Base-by-base conservation (phyloP, 2,329 filamentous ascomycete species). In the Biscogniauxia sp. region DNA sequence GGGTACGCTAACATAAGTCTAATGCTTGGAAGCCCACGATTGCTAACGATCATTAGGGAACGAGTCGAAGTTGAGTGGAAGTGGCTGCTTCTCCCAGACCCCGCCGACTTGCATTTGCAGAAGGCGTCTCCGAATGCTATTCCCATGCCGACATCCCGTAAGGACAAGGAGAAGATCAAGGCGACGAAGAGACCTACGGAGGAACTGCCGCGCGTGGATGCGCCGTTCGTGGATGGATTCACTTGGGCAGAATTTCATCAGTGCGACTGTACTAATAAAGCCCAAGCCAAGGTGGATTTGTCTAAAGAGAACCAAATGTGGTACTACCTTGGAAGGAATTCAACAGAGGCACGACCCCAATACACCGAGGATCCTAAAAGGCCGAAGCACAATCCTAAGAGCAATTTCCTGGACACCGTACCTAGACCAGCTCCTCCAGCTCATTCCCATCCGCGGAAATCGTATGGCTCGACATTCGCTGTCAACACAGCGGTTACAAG, bases 261-360 rank as follows among this genome's bases (percentile, higher is more conserved):
- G 65, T 77, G 83, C 54, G 82, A 84, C 67, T 78, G 82, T 56
- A 72, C 71, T 63, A 90, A 89, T 68, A 80, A 80, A 64, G 80
- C 79, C 57, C 87, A 91, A 73, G 82, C 81, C 71, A 90, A 88
- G 75, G 79, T 96, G 60, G 87, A 96, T 70, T 75, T 97, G 8
- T 77, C 77, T 62, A 91, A 90, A 72, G 82, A 88, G 17, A 85
- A 94, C 63, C 88, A 91, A 72, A 75, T 97, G 19, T 98, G 93
- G 92, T 85, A 92, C 77, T 98, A 97, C 74, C 82, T 99, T 62
- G 92, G 92, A 32, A 87, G 87, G 73, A 85, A 84, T 20, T 98
- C 94, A 20, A 97, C 94, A 6, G 94, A 98, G 71, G 90, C 92
- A 57, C 93, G 89, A 74, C 89, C 93, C 25, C 92, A 96, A 73